These are phyloP conservation scores for Ophiocordyceps unilateralis DNA, from an alignment of 2,329 filamentous ascomycete species.

Conservation along the genomic window DNA sequence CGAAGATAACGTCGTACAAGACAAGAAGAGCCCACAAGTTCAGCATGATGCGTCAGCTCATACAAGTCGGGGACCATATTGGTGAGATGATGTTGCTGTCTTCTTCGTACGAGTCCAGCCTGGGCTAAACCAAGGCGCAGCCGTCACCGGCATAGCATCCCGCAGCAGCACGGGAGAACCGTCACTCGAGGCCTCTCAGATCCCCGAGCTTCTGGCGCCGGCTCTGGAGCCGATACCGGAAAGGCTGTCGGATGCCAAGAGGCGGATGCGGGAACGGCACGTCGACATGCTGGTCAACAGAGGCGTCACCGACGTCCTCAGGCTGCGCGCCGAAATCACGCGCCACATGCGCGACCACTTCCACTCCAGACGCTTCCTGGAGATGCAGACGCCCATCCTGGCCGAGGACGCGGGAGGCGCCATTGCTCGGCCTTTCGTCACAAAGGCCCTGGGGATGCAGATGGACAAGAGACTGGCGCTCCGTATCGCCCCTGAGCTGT, in stretches of 20 bases:
- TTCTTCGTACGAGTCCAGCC: neutral
- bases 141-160: slow-evolving; percentile 52
- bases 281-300: slow-evolving; percentile 71
- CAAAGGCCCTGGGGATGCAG: slow-evolving; percentile 56
- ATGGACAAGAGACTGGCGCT: slow-evolving; percentile 54
- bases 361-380: slow-evolving; percentile 53
- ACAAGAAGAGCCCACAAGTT: slow-evolving; percentile 19
- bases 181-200: slow-evolving; percentile 47
- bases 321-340: slow-evolving; percentile 58
- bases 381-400: slow-evolving; percentile 84
- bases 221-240: slow-evolving; percentile 65
- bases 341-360: slow-evolving; percentile 60
- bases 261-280: slow-evolving; percentile 60
- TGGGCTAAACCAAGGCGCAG: slow-evolving; percentile 21
- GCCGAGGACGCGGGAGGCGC: slow-evolving; percentile 74
- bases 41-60: slow-evolving; percentile 43
- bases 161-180: slow-evolving; percentile 58
- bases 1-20: slow-evolving; percentile 15
- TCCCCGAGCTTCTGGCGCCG: slow-evolving; percentile 61
- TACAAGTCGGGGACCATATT: slow-evolving; percentile 70
- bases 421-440: slow-evolving; percentile 71
- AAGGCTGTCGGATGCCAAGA: slow-evolving; percentile 52
- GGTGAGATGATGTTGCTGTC: slow-evolving; percentile 28
- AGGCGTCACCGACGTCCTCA: slow-evolving; percentile 48
- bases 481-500: slow-evolving; percentile 84